Evolutionary conservation across 2,329 filamentous ascomycete genomes (phyloP), one percentile per base, ranked within the genome.

Genomic region (Fusarium sp.): DNA sequence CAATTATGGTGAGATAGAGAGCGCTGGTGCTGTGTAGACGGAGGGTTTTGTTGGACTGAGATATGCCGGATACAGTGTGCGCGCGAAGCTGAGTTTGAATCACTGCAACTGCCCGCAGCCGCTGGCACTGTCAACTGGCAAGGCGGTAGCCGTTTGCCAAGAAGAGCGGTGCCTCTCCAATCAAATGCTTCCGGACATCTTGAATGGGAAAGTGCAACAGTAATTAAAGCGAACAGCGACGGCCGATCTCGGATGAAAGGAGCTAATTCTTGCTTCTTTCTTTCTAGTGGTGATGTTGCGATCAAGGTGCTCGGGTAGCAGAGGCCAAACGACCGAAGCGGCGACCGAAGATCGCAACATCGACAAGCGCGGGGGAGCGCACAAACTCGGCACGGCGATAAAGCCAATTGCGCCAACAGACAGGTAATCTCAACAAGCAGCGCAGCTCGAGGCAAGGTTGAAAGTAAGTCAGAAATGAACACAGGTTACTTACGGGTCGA

Each of bases 401-500:
- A 47, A 56, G 54, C 36, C 42, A 48, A 63, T 77, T 76, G 76
- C 72, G 71, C 67, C 58, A 57, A 42, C 44, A 41, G 48, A 24
- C 60, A 62, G 12, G 56, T 26, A 67, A 42, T 48, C 32, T 41
- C 54, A 64, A 61, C 50, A 55, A 50, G 42, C 44, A 69, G 24
- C 53, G 44, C 62, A 44, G 36, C 67, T 67, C 50, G 55, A 54
- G 63, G 41, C 17, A 51, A 75, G 55, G 41, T 58, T 63, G 53
- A 57, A 55, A 56, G 48, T 45, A 54, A 59, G 69, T 59, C 63
- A 51, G 42, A 50, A 70, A 74, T 45, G 63, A 67, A 64, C 72
- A 26, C 58, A 63, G 58, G 56, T 63, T 74, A 87, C 87, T 88
- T 83, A 88, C 89, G 79, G 88, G 87, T 82, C 89, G 88, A 82